Evolutionary conservation across 1,284 basidiomycete species (phyloP), one percentile per base, ranked within the genome.

Genomic region (Coniferiporia sulphurascens): DNA sequence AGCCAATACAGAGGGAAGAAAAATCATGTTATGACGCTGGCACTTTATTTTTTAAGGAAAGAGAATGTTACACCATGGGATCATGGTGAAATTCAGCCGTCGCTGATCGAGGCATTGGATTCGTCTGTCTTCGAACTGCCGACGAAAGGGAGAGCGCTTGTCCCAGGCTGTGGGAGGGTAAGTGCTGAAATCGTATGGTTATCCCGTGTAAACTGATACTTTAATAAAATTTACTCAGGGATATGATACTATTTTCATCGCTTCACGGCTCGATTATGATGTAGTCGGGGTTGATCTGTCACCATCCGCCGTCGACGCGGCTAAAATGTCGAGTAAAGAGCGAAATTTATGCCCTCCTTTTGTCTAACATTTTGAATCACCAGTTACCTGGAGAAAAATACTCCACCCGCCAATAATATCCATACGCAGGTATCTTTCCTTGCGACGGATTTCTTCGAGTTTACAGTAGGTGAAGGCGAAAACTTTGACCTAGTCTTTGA

Each of bases 81-180:
- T 65, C 67, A 69, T 10, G 82, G 82, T 0, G 66, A 72, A 1
- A 64, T 73, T 4, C 87, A 89, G 64, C 81, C 81, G 13, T 74
- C 85, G 0, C 72, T 91, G 48, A 70, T 71, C 17, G 77, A 82
- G 35, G 68, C 86, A 1, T 66, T 89, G n/a, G 70, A 78, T 50
- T 72, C 73, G 27, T 62, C 44, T 12, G 57, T 68, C 44, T 62
- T 87, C 1, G 69, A 76, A 3, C 74, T 88, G 45, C 82, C 86
- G 0, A 76, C 62, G 27, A 65, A 63, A 4, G 87, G 88, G 0
- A 71, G 74, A 38, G 87, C 84, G 2, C 72, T 91, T 1, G 80
- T 91, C 8, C 88, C 88, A 0, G 89, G 89, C 1, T 90, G 87
- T 67, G 89, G 88, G 48, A 76, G 74, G 55, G 87, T 89, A 67